Evolutionary conservation across 106 monocot species (phyloP).

Genomic region (Agapanthus africanus): DNA sequence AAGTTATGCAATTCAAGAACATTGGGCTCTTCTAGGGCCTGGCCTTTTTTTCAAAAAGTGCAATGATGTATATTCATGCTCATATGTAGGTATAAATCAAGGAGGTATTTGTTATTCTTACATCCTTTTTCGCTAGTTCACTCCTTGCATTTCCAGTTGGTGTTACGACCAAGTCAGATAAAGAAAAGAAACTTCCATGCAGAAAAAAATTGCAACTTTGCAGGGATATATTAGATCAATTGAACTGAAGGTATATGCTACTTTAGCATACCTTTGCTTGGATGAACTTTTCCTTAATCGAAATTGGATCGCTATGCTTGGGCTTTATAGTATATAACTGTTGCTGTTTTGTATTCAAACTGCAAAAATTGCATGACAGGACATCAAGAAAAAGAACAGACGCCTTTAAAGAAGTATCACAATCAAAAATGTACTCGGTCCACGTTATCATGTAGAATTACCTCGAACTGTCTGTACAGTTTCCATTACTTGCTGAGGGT

Average conservation of each 20-base stretch:
- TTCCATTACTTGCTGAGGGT: slow-evolving; percentile 31
- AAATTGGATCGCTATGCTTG: slow-evolving; percentile 67
- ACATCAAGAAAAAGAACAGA: background rate
- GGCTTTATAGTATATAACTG: slow-evolving; percentile 52
- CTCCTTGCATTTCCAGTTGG: background rate
- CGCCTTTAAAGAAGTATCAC: background rate
- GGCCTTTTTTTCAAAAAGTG: too few species aligned
- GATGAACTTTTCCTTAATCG: slow-evolving; percentile 97
- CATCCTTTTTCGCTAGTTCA: background rate
- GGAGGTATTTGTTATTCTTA: background rate
- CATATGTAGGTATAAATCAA: too few species aligned
- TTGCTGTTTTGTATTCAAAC: slow-evolving; percentile 32
- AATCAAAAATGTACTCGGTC: background rate
- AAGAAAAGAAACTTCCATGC: background rate
- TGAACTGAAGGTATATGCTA: background rate
- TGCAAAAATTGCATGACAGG: slow-evolving; percentile 32
- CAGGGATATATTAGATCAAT: background rate
- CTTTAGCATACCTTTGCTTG: slow-evolving; percentile 78
- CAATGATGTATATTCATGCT: too few species aligned
- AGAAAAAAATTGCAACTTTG: background rate
- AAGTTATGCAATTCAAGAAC: background rate
- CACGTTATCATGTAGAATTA: slow-evolving; percentile 18
- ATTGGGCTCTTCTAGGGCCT: too few species aligned
- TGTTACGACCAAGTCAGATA: background rate
- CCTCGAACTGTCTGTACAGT: slow-evolving; percentile 43